Percentiles rank a stretch among this genome's conserved stretches.
phyloP scores from a whole-genome alignment of 106 monocot genomes.

The Hemerocallis citrina region DNA sequence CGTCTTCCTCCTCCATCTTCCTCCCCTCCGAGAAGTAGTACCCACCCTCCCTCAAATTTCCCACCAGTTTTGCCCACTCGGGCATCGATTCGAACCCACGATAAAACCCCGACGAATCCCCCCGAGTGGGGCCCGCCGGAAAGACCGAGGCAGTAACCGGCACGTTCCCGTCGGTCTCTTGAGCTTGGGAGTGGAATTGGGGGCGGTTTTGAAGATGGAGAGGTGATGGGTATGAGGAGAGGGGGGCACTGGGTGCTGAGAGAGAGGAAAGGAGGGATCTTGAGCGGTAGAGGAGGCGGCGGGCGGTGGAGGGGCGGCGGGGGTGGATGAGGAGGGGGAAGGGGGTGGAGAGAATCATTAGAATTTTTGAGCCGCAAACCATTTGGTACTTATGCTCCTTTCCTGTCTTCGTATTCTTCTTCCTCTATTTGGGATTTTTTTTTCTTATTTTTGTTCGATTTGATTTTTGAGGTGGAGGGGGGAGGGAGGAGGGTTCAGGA shows the following conservation, averaged over 20 bases:
- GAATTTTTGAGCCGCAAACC: conserved; percentile 54
- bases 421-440: no score
- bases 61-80: conserved; percentile 65
- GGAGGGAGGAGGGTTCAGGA: no score
- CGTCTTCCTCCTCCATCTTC: conserved; percentile 22
- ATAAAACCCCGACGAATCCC: neutral
- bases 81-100: no score
- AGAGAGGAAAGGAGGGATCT: neutral
- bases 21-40: conserved; percentile 7
- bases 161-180: neutral
- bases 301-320: conserved; percentile 16
- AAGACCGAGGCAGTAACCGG: neutral
- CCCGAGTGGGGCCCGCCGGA: neutral
- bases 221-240: neutral
- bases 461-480: no score
- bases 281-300: conserved; percentile 26
- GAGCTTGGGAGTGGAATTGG: conserved; percentile 18
- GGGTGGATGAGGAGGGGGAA: conserved; percentile 21
- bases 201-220: neutral
- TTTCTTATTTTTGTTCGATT: no score
- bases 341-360: conserved; percentile 45
- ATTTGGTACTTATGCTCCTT: no score
- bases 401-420: no score
- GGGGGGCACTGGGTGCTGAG: neutral
- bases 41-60: conserved; percentile 29